Base-by-base conservation (phyloP, 371 early-diverging fungal genomes). In the Amoeboaphelidium protococcarum region DNA sequence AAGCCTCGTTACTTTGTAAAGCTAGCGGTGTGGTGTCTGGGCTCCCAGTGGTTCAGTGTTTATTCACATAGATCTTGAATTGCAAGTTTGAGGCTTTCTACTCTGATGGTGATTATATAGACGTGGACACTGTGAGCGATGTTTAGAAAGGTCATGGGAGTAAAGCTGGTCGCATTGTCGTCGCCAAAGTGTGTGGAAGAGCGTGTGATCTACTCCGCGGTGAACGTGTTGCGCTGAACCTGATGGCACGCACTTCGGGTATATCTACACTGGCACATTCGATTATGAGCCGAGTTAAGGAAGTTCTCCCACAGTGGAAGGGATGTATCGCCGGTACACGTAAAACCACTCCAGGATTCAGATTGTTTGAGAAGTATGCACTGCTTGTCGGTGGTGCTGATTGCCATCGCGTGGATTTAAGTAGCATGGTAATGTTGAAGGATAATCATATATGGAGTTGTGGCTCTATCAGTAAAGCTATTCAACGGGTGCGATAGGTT, bases 341-440 rank as follows among this genome's bases (percentile, higher is more conserved):
- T 50, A 95, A 95, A 61, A 91, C 91, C n/a, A 95, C 96, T 2
- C 95, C 95, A 23, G 88, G 90, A 1, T 95, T 95, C 72, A 75
- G 92, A 43, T 56, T 91, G 37, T 82, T 95, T 3, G 96, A 95
- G 58, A 95, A 95, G 58, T 95, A 95, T 56, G 92, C 85, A 27
- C 86, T 88, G 71, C 65, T 87, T 26, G 90, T 95, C 13, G 96
- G 96, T 44, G 92, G 92, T 45, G 72, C 81, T 41, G 92, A 91
- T 60, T 84, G 86, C 0, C 96, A 95, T 59, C 85, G 96, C 46
- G 76, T 82, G 76, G 90, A 91, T 61, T 69, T 95, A 41, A 87
- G 88, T 2, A 73, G 82, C 25, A 89, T 92, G 90, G 80, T 95
- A 48, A 95, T 95, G 96, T 73, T 95, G 46, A 95, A 95, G 63